Conservation (phyloP, 2,329 filamentous ascomycete species). For the Aspergillus sp. region DNA sequence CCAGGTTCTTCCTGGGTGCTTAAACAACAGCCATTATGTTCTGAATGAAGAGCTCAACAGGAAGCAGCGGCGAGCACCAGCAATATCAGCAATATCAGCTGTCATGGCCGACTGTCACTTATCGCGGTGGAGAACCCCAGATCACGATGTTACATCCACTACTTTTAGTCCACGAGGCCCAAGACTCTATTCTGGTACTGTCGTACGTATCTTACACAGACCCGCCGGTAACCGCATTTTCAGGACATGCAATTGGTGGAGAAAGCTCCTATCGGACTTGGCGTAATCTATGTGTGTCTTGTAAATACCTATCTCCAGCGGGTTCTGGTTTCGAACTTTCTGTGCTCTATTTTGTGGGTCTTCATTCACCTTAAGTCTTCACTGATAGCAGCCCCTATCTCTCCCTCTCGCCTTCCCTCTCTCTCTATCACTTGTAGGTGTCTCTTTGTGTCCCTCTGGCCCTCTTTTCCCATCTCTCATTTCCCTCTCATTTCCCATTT, state of each 20-base stretch:
- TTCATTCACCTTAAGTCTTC: not conserved
- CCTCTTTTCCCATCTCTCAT: not conserved
- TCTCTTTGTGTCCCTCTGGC: not conserved
- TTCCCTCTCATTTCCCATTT: not conserved
- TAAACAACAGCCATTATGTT: too few species aligned
- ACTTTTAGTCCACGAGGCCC: not conserved
- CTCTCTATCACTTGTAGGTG: not conserved
- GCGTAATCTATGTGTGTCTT: not conserved
- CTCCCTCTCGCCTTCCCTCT: not conserved
- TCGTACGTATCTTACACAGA: conserved; percentile 1
- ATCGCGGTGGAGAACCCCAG: conserved; percentile 9
- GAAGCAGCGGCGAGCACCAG: too few species aligned
- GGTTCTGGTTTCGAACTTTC: not conserved
- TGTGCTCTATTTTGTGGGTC: conserved; percentile 1
- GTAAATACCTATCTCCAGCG: not conserved
- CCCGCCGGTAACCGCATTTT: not conserved
- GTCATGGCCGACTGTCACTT: not conserved
- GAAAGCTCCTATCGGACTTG: conserved; percentile 1
- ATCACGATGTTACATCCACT: conserved; percentile 9
- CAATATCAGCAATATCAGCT: too few species aligned
- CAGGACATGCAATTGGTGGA: not conserved
- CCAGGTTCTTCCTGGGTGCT: too few species aligned
- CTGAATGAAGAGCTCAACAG: too few species aligned
- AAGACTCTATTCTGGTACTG: not conserved
- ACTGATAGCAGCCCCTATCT: not conserved